phyloP scores from a whole-genome alignment of 495 filamentous ascomycete species.

The Astrocystis sublimbata region DNA sequence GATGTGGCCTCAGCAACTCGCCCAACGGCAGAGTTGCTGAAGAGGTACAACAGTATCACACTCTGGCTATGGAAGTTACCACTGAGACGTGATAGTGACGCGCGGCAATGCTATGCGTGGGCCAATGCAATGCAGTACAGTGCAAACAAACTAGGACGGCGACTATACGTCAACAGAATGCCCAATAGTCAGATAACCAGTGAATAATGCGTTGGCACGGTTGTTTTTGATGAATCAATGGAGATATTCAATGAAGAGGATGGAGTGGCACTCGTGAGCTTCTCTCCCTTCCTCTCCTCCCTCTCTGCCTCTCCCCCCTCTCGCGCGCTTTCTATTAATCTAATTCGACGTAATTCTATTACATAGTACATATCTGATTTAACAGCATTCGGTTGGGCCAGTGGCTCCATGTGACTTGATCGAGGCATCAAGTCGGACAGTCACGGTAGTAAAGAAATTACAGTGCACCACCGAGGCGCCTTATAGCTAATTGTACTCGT shows the following conservation, averaged over 20 bases:
- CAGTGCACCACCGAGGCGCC: not conserved
- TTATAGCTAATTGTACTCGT: not conserved
- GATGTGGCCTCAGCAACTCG: constrained; percentile 5
- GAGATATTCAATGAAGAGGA: not conserved
- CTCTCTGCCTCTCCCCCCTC: too few species aligned
- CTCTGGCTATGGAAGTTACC: not conserved
- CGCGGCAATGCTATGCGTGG: not conserved
- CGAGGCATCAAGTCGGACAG: not conserved
- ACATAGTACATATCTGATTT: not conserved
- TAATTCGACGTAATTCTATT: not conserved
- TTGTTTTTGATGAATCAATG: too few species aligned
- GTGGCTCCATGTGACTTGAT: not conserved
- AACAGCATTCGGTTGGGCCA: not conserved
- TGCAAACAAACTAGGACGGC: not conserved
- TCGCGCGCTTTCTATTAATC: too few species aligned
- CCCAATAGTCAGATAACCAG: not conserved
- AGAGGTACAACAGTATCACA: not conserved
- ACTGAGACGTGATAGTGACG: not conserved
- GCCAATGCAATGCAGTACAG: not conserved
- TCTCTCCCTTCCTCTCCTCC: not conserved
- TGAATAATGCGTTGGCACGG: too few species aligned
- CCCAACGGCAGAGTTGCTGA: constrained; percentile 1
- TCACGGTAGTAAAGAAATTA: not conserved
- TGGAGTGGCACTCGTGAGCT: not conserved
- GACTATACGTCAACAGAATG: not conserved